Evolutionary conservation across 495 filamentous ascomycete species (phyloP), one percentile per base, ranked within the genome.

Genomic region (Talaromyces wortmannii): DNA sequence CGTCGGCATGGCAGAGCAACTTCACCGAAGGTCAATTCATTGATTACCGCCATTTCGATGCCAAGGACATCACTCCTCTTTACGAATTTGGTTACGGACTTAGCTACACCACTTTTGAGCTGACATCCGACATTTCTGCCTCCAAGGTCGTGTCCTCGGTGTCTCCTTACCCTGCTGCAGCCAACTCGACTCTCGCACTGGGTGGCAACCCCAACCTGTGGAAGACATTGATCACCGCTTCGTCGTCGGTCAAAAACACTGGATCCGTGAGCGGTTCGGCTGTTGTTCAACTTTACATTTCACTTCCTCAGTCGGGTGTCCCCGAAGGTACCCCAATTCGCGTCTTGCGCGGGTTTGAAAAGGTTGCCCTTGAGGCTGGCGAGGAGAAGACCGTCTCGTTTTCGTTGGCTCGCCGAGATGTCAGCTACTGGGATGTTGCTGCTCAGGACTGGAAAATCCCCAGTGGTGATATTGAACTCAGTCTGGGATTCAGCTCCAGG

Each of bases 391-490:
- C 60, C 7, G 81, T 90, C 7, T 63, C 64, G 7, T 83, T 92
- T 55, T 67, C 73, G 7, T 53, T 95, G 10, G 90, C 82, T 29
- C 78, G 90, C 61, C 74, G 82, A 47, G 90, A 94, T 62, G 45
- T 86, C 42, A 83, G 79, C 63, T 92, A 89, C 60, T 92, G 90
- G 90, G 80, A 85, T 62, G 76, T 82, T 4, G 65, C 63, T 50
- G 61, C 57, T 57, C 84, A 88, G 72, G 91, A 91, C 63, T 94
- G 90, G 90, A 78, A 82, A 3, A 78, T 95, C 67, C 67, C 79
- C 3, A 45, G 17, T 49, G 68, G 59, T 31, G 50, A 55, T 31
- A 40, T 40, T 40, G 36, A 13, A 40, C 8, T 40, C 36, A 40
- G 36, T 13, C 36, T 40, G 36, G 36, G 36, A 40, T 40, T 40